These are phyloP conservation scores for Rugosomyces carneus DNA, from an alignment of 1,284 basidiomycete species.

Conservation along the genomic window DNA sequence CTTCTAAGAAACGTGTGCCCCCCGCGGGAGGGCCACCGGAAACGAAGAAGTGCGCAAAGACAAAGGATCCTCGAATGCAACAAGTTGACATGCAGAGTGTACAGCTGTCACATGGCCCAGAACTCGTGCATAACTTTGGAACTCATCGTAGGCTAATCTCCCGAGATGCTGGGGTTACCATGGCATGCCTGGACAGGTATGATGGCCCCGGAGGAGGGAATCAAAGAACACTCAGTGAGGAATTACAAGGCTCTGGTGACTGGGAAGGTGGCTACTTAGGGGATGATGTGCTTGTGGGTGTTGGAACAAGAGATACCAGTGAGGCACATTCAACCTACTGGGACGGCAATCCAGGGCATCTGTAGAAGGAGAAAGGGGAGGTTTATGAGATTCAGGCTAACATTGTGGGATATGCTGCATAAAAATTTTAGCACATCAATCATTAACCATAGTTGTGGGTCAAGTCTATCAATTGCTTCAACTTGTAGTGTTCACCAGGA, in stretches of 20 bases:
- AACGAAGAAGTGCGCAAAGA: neutral
- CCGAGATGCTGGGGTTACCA: neutral
- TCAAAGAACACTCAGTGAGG: conserved; percentile 57
- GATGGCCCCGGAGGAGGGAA: conserved; percentile 17
- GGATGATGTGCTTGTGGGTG: conserved; percentile 42
- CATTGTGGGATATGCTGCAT: too few species aligned
- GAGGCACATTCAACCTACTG: too few species aligned
- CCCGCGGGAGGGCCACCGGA: neutral
- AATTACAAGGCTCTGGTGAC: conserved; percentile 41
- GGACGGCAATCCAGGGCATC: too few species aligned
- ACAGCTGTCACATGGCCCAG: neutral
- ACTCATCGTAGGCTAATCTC: neutral
- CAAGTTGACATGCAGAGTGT: neutral
- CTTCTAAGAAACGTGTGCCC: neutral
- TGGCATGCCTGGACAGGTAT: neutral
- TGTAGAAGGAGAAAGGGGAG: too few species aligned
- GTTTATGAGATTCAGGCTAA: too few species aligned
- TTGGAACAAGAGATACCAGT: too few species aligned
- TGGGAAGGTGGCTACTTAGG: conserved; percentile 27
- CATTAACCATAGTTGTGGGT: too few species aligned
- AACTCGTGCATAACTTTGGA: neutral
- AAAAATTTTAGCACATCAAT: too few species aligned
- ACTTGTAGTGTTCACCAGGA: too few species aligned
- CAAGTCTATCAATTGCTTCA: too few species aligned
- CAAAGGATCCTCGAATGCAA: neutral